Percentiles rank a stretch among this genome's conserved stretches.
phyloP scores from a whole-genome alignment of 2,329 filamentous ascomycete genomes.

The Claviceps paspali region DNA sequence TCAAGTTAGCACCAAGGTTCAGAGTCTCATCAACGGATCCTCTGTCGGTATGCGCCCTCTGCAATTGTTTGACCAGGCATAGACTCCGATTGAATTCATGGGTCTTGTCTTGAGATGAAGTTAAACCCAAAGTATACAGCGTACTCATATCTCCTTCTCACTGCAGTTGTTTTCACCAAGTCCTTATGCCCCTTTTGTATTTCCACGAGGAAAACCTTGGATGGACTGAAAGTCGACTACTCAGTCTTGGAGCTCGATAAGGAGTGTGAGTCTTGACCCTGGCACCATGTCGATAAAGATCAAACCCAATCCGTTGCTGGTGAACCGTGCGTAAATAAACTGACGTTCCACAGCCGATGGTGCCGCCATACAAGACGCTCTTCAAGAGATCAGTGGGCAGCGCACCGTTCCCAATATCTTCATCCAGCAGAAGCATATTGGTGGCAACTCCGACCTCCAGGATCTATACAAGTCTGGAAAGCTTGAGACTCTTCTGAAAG shows the following conservation, averaged over 20 bases:
- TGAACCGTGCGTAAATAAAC: too few species aligned
- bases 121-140: background rate
- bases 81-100: background rate
- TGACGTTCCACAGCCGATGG: too few species aligned
- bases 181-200: conserved; percentile 91
- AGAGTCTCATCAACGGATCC: conserved; percentile 80
- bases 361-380: conserved; percentile 64
- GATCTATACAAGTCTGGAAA: conserved; percentile 32
- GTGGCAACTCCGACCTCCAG: conserved; percentile 81
- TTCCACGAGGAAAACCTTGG: conserved; percentile 61
- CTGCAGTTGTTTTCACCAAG: conserved; percentile 82
- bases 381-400: conserved; percentile 68
- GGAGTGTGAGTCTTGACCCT: conserved; percentile 36
- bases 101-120: too few species aligned
- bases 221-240: conserved; percentile 55
- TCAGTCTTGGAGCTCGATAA: conserved; percentile 71
- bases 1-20: conserved; percentile 67
- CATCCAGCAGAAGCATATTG: conserved; percentile 82
- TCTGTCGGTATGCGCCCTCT: conserved; percentile 48
- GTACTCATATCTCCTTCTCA: background rate
- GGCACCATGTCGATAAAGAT: background rate
- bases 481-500: conserved; percentile 25
- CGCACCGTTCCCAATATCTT: conserved; percentile 91
- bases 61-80: background rate
- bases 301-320: too few species aligned